Evolutionary conservation across 1,139 yeast genomes (phyloP).

Genomic region (Magnusiomyces tetraspermus): DNA sequence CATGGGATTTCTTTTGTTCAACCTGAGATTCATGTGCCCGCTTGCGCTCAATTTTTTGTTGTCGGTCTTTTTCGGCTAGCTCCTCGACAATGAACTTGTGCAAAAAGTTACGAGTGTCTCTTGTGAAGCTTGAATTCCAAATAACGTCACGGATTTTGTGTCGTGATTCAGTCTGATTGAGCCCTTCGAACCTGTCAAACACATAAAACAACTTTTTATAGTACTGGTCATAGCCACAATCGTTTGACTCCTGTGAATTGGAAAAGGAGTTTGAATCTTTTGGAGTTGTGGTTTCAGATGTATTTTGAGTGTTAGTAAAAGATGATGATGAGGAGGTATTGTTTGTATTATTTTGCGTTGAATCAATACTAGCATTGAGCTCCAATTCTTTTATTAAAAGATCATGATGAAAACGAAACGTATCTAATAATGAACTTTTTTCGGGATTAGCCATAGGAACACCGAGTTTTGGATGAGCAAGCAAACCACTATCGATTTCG

Average conservation of each 20-base stretch:
- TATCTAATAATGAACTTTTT: background rate
- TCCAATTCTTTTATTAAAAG: background rate
- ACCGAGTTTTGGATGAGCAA: background rate
- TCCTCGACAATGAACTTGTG: background rate
- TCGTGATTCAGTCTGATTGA: background rate
- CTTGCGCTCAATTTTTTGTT: background rate
- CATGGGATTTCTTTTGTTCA: background rate
- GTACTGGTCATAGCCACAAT: background rate
- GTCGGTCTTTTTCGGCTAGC: background rate
- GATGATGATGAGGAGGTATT: too few species aligned
- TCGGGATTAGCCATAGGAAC: background rate
- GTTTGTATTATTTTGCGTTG: background rate
- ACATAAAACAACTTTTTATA: background rate
- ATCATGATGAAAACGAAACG: slow-evolving; percentile 1
- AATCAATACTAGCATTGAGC: background rate
- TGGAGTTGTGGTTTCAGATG: too few species aligned
- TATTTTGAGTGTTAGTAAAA: too few species aligned
- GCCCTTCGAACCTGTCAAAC: background rate
- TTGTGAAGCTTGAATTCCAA: background rate
- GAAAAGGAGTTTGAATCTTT: too few species aligned
- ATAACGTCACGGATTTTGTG: background rate
- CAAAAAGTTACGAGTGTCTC: background rate
- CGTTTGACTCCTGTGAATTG: background rate
- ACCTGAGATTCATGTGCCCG: background rate
- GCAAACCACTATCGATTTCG: background rate